Base-by-base conservation (phyloP, 805 yeast species). In the Alloascoidea africana region DNA sequence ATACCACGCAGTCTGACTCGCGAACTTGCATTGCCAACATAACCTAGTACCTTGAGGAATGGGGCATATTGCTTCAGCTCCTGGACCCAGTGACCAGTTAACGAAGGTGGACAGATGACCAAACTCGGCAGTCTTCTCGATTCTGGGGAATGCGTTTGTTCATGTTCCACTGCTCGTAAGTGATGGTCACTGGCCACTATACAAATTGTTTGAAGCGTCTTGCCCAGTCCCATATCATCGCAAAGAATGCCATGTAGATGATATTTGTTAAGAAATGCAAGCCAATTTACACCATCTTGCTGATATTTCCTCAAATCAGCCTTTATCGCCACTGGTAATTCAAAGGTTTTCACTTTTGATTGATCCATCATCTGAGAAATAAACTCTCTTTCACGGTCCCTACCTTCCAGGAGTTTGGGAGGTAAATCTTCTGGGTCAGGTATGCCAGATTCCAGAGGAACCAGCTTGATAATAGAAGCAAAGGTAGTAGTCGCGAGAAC, bases 221-320 rank as follows among this genome's bases (percentile, higher is more conserved):
- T 91, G 38, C 99, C 99, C 18, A 91, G 66, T 4, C 99, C 99
- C 99, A 91, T 91, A 73, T 91, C 99, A 55, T 91, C 99, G 73
- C 98, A 91, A 36, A 91, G 64, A 50, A 91, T 89, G 38, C 99
- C 99, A 60, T 91, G 99, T 38, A 91, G 63, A 55, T 89, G 95
- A 53, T 91, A 91, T 50, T 83, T 83, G 60, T 91, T 91, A 50
- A 91, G 67, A 52, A 91, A 91, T 5, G 95, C 95, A 38, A 91
- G 65, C 99, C 99, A 91, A 54, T 89, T 91, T 30, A 91, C 93
- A 57, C 99, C 99, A 42, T 91, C 97, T 55, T 91, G 97, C 60
- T 91, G 99, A 53, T 91, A 91, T 44, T 83, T 81, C 54, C 99
- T 73, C 44, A 91, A 66, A 1, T 93, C 84, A 0, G 98, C 98